These are phyloP conservation scores for Suillus spraguei DNA, from an alignment of 768 basidiomycete species.

Conservation along the genomic window DNA sequence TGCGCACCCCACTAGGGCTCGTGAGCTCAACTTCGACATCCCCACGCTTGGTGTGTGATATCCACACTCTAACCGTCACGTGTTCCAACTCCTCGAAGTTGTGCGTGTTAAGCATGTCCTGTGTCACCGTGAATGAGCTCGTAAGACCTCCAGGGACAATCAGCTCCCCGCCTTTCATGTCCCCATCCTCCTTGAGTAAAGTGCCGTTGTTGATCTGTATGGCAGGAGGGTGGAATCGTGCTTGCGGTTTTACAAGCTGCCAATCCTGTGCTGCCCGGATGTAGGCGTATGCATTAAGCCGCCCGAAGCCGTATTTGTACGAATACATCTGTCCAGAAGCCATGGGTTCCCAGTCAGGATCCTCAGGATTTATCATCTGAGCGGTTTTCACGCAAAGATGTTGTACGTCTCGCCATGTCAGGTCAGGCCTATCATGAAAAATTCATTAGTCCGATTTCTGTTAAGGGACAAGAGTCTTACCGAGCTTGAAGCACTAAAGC, in stretches of 20 bases:
- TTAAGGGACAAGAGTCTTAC: conserved; percentile 44
- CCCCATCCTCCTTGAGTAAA: conserved; percentile 45
- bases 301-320: conserved; percentile 97
- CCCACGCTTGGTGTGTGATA: conserved; percentile 82
- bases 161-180: conserved; percentile 62
- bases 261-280: conserved; percentile 82
- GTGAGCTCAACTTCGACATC: conserved; percentile 90
- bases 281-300: conserved; percentile 79
- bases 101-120: conserved; percentile 62
- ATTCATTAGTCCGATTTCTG: conserved; percentile 8
- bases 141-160: conserved; percentile 68
- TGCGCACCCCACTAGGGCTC: conserved; percentile 85
- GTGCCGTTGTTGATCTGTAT: conserved; percentile 66
- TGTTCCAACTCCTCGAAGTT: conserved; percentile 94
- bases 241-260: conserved; percentile 91
- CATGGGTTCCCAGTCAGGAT: conserved; percentile 93
- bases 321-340: conserved; percentile 53
- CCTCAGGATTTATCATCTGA: conserved; percentile 78
- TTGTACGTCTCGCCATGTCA: conserved; percentile 97
- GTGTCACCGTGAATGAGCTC: conserved; percentile 66
- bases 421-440: conserved; percentile 66
- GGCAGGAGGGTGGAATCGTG: conserved; percentile 80
- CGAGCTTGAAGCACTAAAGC: conserved; percentile 87
- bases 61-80: conserved; percentile 91
- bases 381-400: conserved; percentile 82